Conservation (phyloP, 1,284 basidiomycete genomes). For the Pascua sp. region DNA sequence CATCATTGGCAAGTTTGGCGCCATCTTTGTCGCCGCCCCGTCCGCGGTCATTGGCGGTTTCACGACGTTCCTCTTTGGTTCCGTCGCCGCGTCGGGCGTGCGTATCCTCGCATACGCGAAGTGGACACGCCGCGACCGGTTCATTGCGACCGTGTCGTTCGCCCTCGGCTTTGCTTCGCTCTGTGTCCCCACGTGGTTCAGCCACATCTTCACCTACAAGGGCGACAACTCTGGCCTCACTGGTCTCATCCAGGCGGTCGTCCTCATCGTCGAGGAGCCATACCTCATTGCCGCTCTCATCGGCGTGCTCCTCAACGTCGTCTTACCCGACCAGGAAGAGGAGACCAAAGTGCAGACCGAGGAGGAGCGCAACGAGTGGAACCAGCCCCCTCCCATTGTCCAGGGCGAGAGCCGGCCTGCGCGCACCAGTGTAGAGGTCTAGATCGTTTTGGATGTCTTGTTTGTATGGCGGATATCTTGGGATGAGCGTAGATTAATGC, state of each 20-base stretch:
- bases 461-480: no score
- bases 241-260: slow-evolving; percentile 72
- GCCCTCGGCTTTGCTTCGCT: slow-evolving; percentile 69
- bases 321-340: slow-evolving; percentile 20
- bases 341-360: slow-evolving; percentile 1
- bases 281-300: slow-evolving; percentile 37
- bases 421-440: no score
- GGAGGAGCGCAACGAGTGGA: slow-evolving; percentile 7
- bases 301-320: slow-evolving; percentile 30
- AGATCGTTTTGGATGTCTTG: no score
- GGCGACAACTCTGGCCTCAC: slow-evolving; percentile 62
- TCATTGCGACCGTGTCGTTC: slow-evolving; percentile 68
- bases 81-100: slow-evolving; percentile 59
- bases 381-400: background rate
- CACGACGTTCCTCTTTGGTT: slow-evolving; percentile 46
- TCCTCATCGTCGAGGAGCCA: slow-evolving; percentile 71
- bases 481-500: no score
- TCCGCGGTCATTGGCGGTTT: slow-evolving; percentile 27
- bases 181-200: slow-evolving; percentile 44
- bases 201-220: slow-evolving; percentile 39
- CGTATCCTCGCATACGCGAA: slow-evolving; percentile 65
- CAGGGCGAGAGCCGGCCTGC: no score
- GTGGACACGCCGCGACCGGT: slow-evolving; percentile 71
- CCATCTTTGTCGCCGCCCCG: slow-evolving; percentile 33
- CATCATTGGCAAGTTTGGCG: slow-evolving; percentile 32